Evolutionary conservation across 345 rosid genomes (phyloP).

Genomic region (Hevea brasiliensis): DNA sequence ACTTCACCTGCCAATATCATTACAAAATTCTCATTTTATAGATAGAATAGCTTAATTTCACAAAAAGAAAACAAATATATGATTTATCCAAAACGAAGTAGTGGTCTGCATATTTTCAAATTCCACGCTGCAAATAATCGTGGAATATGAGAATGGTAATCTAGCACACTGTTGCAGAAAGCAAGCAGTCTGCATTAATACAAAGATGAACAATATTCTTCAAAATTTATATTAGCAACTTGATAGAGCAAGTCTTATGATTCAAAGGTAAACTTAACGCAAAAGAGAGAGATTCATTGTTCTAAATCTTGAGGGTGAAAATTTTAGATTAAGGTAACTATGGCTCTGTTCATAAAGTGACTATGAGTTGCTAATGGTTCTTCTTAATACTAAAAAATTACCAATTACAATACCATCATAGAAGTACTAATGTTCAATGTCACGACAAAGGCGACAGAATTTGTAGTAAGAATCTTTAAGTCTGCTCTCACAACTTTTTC

Average conservation of each 20-base stretch:
- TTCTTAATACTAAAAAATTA: not conserved
- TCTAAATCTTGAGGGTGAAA: not conserved
- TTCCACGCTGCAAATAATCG: not conserved
- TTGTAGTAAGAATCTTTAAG: not conserved
- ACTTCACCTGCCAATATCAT: conserved; percentile 61
- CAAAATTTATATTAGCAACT: not conserved
- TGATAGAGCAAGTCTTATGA: not conserved
- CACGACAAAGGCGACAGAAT: not conserved
- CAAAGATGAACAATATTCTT: not conserved
- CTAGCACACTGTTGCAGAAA: not conserved
- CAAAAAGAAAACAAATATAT: not conserved
- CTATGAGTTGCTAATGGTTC: not conserved
- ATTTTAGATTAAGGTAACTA: not conserved
- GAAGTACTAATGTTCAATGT: not conserved
- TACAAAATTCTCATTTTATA: conserved; percentile 2
- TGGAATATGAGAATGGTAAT: not conserved
- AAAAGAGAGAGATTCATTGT: not conserved
- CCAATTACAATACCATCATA: not conserved
- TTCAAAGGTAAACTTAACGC: not conserved
- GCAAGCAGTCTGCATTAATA: not conserved
- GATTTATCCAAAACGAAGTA: not conserved
- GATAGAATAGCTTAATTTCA: not conserved
- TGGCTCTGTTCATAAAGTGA: not conserved
- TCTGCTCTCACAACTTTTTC: not conserved
- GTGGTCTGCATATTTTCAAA: too few relatives aligned